phyloP scores from a whole-genome alignment of 805 yeast genomes.

The Candida caryicola region DNA sequence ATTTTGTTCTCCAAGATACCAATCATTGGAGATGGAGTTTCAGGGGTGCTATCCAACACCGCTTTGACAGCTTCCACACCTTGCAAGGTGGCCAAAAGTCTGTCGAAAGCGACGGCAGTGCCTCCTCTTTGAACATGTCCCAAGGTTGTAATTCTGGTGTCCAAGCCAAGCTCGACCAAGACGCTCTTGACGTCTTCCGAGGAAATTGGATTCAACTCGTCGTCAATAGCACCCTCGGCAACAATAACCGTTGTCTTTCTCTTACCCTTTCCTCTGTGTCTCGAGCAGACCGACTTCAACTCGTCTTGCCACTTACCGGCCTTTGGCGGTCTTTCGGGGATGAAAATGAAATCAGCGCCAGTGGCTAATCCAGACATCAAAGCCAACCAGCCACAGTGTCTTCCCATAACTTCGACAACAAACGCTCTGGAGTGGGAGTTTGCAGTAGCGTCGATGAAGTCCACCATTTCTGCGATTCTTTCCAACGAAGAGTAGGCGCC shows the following conservation, averaged over 20 bases:
- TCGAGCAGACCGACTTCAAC: conserved; percentile 57
- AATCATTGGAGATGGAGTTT: conserved; percentile 77
- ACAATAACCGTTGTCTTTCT: conserved; percentile 77
- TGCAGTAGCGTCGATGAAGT: conserved; percentile 82
- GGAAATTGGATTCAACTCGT: conserved; percentile 64
- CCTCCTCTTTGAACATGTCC: conserved; percentile 88
- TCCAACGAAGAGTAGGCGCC: conserved; percentile 79
- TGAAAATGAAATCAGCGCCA: conserved; percentile 76
- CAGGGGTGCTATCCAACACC: conserved; percentile 63
- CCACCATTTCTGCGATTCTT: conserved; percentile 70
- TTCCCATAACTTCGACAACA: conserved; percentile 84
- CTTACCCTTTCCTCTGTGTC: conserved; percentile 70
- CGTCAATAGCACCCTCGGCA: conserved; percentile 80
- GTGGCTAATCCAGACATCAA: conserved; percentile 78
- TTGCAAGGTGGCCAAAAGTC: conserved; percentile 71
- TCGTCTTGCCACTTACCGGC: conserved; percentile 64
- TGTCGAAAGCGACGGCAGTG: conserved; percentile 71
- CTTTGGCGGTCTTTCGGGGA: conserved; percentile 75
- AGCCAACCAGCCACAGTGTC: conserved; percentile 89
- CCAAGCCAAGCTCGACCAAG: conserved; percentile 65
- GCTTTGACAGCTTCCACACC: conserved; percentile 83
- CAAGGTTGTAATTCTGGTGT: conserved; percentile 72
- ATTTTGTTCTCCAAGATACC: conserved; percentile 70
- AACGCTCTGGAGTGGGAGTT: conserved; percentile 80
- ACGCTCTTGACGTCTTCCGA: conserved; percentile 64